Percentiles rank a stretch among this genome's conserved stretches.
Conservation (phyloP, 257 asterid species). For the Striga asiatica region DNA sequence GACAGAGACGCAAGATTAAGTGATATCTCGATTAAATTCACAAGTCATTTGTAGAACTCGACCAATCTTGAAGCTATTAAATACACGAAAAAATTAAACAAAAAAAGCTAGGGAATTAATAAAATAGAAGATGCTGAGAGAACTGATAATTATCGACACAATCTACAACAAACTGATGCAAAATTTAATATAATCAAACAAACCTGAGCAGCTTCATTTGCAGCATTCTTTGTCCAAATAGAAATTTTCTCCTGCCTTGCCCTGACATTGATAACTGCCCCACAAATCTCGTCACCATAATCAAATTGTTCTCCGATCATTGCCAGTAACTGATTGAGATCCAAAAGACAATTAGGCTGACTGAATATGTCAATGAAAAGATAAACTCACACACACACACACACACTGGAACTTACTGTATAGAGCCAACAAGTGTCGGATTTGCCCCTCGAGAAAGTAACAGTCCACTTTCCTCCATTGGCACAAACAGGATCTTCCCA, state of each 20-base stretch:
- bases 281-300: conserved; percentile 93
- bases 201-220: conserved; percentile 92
- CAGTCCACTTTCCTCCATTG: conserved; percentile 92
- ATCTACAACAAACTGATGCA: too few species aligned
- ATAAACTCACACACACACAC: neutral
- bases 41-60: conserved; percentile 1
- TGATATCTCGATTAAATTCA: too few species aligned
- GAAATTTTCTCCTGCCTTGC: conserved; percentile 62
- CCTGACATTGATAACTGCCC: conserved; percentile 86
- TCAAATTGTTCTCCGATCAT: conserved; percentile 97
- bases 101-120: neutral
- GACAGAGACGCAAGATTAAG: too few species aligned
- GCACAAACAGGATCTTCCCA: conserved; percentile 98
- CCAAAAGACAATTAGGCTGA: conserved; percentile 1
- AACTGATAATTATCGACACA: too few species aligned
- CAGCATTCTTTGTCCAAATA: conserved; percentile 92
- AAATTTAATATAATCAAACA: conserved; percentile 9
- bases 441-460: conserved; percentile 43
- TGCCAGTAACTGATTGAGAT: conserved; percentile 57
- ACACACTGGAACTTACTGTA: conserved; percentile 40
- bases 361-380: neutral
- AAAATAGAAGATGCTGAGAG: too few species aligned
- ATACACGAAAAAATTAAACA: neutral
- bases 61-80: too few species aligned
- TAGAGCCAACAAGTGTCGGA: conserved; percentile 76